phyloP scores from a whole-genome alignment of 1,139 yeast species.

The Blastobotrys proliferans region DNA sequence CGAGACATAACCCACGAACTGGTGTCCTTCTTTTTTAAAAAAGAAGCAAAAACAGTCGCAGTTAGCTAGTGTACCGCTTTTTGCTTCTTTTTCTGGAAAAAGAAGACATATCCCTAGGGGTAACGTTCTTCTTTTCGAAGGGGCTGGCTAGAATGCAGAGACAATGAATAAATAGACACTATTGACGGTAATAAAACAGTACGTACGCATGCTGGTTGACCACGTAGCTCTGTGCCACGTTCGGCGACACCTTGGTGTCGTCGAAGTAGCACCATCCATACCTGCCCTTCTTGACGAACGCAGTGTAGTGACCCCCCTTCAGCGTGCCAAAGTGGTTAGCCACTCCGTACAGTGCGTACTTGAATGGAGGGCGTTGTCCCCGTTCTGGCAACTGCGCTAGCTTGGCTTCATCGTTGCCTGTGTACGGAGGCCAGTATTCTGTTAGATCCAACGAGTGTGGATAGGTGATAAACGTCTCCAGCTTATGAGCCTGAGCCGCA shows the following conservation, averaged over 20 bases:
- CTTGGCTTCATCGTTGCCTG: slow-evolving; percentile 33
- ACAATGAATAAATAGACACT: background rate
- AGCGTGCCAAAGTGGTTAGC: slow-evolving; percentile 84
- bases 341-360: slow-evolving; percentile 74
- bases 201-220: slow-evolving; percentile 69
- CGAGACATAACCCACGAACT: too few species aligned
- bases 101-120: too few species aligned
- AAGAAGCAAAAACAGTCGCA: too few species aligned
- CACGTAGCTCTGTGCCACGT: slow-evolving; percentile 40
- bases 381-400: slow-evolving; percentile 57
- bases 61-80: too few species aligned
- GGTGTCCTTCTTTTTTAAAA: too few species aligned
- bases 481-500: slow-evolving; percentile 38
- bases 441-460: slow-evolving; percentile 66
- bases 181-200: slow-evolving; percentile 46
- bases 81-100: too few species aligned
- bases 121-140: too few species aligned
- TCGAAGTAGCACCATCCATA: slow-evolving; percentile 75
- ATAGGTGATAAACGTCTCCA: slow-evolving; percentile 59
- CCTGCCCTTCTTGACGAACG: slow-evolving; percentile 65
- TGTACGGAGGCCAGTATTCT: slow-evolving; percentile 64
- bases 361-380: slow-evolving; percentile 77
- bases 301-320: slow-evolving; percentile 89
- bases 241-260: slow-evolving; percentile 54
- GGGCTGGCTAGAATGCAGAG: background rate